Evolutionary conservation across 2,329 filamentous ascomycete genomes (phyloP).

Genomic region (Sporothrix curviconia): DNA sequence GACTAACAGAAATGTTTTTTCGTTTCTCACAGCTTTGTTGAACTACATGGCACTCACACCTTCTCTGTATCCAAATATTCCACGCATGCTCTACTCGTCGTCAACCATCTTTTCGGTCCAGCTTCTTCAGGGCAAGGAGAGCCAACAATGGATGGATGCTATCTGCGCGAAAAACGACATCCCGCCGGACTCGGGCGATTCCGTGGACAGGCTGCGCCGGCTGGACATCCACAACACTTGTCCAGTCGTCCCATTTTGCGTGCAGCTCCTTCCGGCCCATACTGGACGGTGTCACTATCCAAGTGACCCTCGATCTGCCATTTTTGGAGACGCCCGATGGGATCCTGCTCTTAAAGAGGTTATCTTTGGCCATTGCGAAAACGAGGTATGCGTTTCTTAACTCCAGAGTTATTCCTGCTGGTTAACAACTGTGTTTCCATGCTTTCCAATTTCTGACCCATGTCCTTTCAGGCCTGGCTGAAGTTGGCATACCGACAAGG

Average conservation of each 20-base stretch:
- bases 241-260: neutral
- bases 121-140: neutral
- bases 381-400: neutral
- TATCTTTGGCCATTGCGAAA: slow-evolving; percentile 2
- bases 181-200: neutral
- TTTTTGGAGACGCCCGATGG: neutral
- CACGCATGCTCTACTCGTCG: neutral
- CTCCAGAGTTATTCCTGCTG: neutral
- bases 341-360: neutral
- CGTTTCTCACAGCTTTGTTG: neutral
- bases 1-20: no score
- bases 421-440: neutral
- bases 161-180: neutral
- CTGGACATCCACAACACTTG: neutral
- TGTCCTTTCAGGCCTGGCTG: neutral
- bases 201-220: neutral
- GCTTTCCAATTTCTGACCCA: neutral
- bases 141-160: neutral
- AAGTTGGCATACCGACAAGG: neutral
- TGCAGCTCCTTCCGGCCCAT: slow-evolving; percentile 1
- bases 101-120: neutral
- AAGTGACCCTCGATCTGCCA: neutral
- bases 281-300: neutral
- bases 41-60: neutral
- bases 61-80: neutral